Evolutionary conservation across 495 filamentous ascomycete species (phyloP).

Genomic region (Lasiosphaeris hirsuta): DNA sequence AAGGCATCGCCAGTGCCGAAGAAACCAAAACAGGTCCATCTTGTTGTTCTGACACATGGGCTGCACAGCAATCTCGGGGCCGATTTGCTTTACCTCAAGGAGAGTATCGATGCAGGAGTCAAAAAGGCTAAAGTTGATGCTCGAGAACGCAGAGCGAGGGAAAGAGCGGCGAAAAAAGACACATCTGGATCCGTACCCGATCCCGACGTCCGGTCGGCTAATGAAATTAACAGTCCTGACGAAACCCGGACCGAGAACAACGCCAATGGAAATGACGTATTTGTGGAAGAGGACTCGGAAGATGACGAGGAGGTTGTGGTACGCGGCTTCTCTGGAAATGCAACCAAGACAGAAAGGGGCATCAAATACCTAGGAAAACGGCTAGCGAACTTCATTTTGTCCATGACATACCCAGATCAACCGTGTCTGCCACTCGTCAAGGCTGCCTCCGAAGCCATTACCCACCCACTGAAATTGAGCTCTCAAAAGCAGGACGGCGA

Average conservation of each 20-base stretch:
- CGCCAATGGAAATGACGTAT: slow-evolving; percentile 13
- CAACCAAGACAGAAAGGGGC: slow-evolving; percentile 82
- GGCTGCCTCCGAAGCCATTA: slow-evolving; percentile 41
- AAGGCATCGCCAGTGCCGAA: slow-evolving; percentile 18
- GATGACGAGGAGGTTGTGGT: slow-evolving; percentile 92
- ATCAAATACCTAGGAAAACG: slow-evolving; percentile 97
- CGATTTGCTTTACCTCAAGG: slow-evolving; percentile 96
- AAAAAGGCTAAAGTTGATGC: slow-evolving; percentile 62
- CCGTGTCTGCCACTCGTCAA: slow-evolving; percentile 71
- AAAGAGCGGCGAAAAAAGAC: slow-evolving; percentile 28
- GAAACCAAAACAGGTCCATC: slow-evolving; percentile 72
- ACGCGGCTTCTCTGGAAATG: slow-evolving; percentile 86
- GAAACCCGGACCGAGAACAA: slow-evolving; percentile 11
- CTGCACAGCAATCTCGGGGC: slow-evolving; percentile 95
- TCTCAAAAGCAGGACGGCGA: slow-evolving; percentile 28
- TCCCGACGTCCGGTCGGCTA: background rate
- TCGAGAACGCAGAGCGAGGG: slow-evolving; percentile 51
- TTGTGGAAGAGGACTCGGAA: slow-evolving; percentile 46
- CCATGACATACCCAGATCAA: slow-evolving; percentile 89
- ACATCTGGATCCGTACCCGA: slow-evolving; percentile 8
- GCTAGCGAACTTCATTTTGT: slow-evolving; percentile 83
- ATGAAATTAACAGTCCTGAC: background rate
- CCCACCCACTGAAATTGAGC: slow-evolving; percentile 30
- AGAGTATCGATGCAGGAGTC: slow-evolving; percentile 85
- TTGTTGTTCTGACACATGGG: slow-evolving; percentile 92